Conservation (phyloP, 176 grass and related monocot genomes). For the Echinochloa phyllopogon region DNA sequence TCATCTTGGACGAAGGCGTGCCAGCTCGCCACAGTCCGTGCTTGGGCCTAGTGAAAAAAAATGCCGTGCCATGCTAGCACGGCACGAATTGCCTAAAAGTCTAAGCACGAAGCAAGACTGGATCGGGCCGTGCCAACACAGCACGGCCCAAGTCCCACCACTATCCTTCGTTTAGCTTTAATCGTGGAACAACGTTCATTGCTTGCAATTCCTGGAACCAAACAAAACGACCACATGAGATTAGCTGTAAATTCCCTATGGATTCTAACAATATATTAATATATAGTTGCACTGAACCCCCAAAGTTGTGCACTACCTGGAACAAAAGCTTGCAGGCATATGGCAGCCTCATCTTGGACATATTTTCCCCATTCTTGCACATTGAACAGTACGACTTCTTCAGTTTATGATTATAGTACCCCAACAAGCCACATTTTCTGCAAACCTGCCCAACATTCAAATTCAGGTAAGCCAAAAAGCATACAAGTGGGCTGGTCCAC, state of each 20-base stretch:
- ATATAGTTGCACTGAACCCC: background rate
- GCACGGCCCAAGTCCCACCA: too few species aligned
- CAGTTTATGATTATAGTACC: slow-evolving; percentile 90
- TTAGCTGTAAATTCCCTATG: background rate
- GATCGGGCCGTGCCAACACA: too few species aligned
- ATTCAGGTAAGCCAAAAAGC: background rate
- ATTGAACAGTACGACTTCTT: slow-evolving; percentile 86
- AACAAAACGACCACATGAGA: background rate
- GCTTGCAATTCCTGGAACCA: slow-evolving; percentile 14
- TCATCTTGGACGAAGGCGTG: too few species aligned
- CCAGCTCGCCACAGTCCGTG: too few species aligned
- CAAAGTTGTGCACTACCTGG: slow-evolving; percentile 58
- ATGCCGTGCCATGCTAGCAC: too few species aligned
- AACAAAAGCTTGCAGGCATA: slow-evolving; percentile 99
- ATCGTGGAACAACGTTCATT: slow-evolving; percentile 25
- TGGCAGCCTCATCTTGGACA: slow-evolving; percentile 94
- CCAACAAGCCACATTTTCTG: slow-evolving; percentile 81
- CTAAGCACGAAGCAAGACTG: too few species aligned
- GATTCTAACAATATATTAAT: background rate
- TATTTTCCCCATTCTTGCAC: slow-evolving; percentile 98
- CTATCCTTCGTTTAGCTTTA: slow-evolving; percentile 11
- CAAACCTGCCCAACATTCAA: slow-evolving; percentile 69
- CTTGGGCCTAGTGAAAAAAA: too few species aligned
- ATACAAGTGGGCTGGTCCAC: background rate
- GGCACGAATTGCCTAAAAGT: too few species aligned